A percentile compares a stretch with the other conserved stretches of the same genome.
Conservation (phyloP, 768 basidiomycete species). For the Agrocybe praecox region DNA sequence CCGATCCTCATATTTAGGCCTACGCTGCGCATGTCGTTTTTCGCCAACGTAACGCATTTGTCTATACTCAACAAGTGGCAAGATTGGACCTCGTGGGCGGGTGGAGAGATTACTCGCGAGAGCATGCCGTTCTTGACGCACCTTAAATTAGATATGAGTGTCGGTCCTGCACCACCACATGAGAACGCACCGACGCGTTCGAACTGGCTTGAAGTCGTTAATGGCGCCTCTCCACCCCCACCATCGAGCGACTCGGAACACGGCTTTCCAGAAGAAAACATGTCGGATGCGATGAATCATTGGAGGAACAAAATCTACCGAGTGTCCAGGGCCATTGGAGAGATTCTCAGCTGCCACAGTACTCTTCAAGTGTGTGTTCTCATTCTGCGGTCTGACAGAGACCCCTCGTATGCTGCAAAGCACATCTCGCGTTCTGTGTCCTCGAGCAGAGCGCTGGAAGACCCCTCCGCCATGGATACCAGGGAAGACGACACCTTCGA, state of each 20-base stretch:
- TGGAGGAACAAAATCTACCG: slow-evolving; percentile 15
- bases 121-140: slow-evolving; percentile 33
- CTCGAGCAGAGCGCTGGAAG: slow-evolving; percentile 11
- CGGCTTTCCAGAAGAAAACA: background rate
- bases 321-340: slow-evolving; percentile 23
- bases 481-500: slow-evolving; percentile 18
- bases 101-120: slow-evolving; percentile 18
- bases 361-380: slow-evolving; percentile 32
- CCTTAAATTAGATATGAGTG: slow-evolving; percentile 38
- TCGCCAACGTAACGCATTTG: slow-evolving; percentile 38
- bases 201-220: slow-evolving; percentile 15
- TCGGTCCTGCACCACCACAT: slow-evolving; percentile 23
- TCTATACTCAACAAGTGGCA: slow-evolving; percentile 43
- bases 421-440: slow-evolving; percentile 15
- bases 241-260: background rate
- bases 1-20: slow-evolving; percentile 14
- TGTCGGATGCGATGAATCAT: background rate
- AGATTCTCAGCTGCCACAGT: slow-evolving; percentile 24
- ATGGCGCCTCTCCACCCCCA: background rate
- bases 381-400: slow-evolving; percentile 33
- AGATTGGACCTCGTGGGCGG: slow-evolving; percentile 41
- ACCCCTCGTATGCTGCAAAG: slow-evolving; percentile 20
- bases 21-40: slow-evolving; percentile 30
- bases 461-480: background rate
- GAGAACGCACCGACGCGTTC: slow-evolving; percentile 12